Evolutionary conservation across 2,329 filamentous ascomycete genomes (phyloP), one percentile per base, ranked within the genome.

Genomic region (Diplocarpon mali): DNA sequence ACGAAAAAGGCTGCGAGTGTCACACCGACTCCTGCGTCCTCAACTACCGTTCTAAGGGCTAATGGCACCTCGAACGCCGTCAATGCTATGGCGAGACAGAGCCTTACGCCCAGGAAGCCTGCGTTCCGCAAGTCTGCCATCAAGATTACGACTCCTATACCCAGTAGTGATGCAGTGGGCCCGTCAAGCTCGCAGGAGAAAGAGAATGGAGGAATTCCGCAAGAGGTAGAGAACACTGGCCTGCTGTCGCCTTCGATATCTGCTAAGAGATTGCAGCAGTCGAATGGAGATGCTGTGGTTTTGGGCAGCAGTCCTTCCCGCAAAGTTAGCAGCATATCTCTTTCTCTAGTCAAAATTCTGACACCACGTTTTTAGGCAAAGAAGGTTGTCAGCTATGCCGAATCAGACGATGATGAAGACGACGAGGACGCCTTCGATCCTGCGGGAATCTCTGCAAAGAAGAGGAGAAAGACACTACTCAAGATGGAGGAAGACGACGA

Each of bases 361-460:
- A 46, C 20, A 20, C 9, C 16, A 2, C 16, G 35, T 36, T 12
- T 10, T 3, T 11, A 79, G 72, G 71, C 69, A 11, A 80, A 76
- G 62, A 82, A 79, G 57, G 63, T 70, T 37, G 73, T 92, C 53
- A 92, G 75, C 61, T 96, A 96, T 62, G 81, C 83, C 52, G 89
- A 95, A 58, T 88, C 85, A 1, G 86, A 85, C 37, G 83, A 87
- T 42, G 83, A 86, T 11, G 83, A 87, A 9, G 45, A 47, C 40
- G 82, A 89, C 40, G 82, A 89, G 16, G 78, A 80, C 66, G 54
- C 66, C 61, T 47, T 56, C 64, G 12, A 63, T 62, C 38, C 65
- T 60, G 45, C 56, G 61, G 30, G 67, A 64, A 44, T 66, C 62
- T 49, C 66, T 65, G 47, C 44, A 2, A 53, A 47, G 60, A 67